A percentile compares a stretch with the other conserved stretches of the same genome.
Evolutionary conservation across 1,284 basidiomycete genomes (phyloP).

Genomic region (Cutaneotrichosporon cutaneum): DNA sequence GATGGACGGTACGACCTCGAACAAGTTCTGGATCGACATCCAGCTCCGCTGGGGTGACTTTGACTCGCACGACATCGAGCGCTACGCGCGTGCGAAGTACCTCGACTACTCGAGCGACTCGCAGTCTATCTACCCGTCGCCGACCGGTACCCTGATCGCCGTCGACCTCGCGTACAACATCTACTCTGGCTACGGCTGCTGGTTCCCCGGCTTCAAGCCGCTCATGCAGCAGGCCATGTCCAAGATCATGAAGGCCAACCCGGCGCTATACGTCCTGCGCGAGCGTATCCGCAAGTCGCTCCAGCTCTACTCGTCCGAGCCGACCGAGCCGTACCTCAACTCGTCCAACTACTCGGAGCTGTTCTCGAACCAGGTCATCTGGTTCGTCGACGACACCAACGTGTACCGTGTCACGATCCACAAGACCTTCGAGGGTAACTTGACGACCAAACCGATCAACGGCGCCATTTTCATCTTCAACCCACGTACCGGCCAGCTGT

Average conservation of each 20-base stretch:
- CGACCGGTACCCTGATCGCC: conserved; percentile 96
- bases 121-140: conserved; percentile 97
- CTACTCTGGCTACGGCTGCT: conserved; percentile 99
- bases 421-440: conserved; percentile 99
- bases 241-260: conserved; percentile 84
- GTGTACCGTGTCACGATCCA: conserved; percentile 99
- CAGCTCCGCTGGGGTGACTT: conserved; percentile 99
- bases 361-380: conserved; percentile 99
- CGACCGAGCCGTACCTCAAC: conserved; percentile 98
- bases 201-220: conserved; percentile 99
- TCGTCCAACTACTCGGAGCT: conserved; percentile 85
- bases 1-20: conserved; percentile 92
- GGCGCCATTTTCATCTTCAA: conserved; percentile 99
- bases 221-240: conserved; percentile 98
- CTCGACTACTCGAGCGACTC: conserved; percentile 77
- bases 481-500: conserved; percentile 95
- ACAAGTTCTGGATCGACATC: conserved; percentile 99
- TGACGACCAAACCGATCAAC: conserved; percentile 99
- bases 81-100: conserved; percentile 97
- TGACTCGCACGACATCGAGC: conserved; percentile 96
- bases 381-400: conserved; percentile 99
- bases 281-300: conserved; percentile 99
- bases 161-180: conserved; percentile 96
- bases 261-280: conserved; percentile 94
- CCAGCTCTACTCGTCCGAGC: conserved; percentile 97